These are phyloP conservation scores for Apiospora malaysiana DNA, from an alignment of 2,329 filamentous ascomycete species.

Conservation along the genomic window DNA sequence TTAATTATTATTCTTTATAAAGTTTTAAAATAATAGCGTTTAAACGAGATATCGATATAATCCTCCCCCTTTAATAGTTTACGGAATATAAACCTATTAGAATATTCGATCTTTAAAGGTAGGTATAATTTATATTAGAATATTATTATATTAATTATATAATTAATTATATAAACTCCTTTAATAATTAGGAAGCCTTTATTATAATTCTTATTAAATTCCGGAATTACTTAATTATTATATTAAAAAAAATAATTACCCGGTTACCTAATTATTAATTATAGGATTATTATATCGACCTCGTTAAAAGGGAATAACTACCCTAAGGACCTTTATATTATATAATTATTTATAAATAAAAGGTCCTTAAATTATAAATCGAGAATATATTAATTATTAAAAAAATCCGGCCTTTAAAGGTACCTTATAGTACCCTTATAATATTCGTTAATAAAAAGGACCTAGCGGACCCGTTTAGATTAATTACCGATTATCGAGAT, in stretches of 20 bases:
- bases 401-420: not conserved
- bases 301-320: not conserved
- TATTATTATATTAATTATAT: not conserved
- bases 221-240: not conserved
- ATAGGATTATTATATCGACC: not conserved
- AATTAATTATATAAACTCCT: no score
- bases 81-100: not conserved
- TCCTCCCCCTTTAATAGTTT: not conserved
- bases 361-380: not conserved
- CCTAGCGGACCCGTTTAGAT: not conserved
- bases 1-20: not conserved
- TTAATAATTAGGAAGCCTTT: no score
- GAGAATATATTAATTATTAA: not conserved
- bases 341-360: not conserved
- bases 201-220: not conserved
- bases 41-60: not conserved
- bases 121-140: not conserved
- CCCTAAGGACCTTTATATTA: not conserved
- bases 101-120: no score
- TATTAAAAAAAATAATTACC: not conserved
- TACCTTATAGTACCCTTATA: not conserved
- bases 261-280: not conserved
- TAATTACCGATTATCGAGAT: not conserved
- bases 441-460: not conserved
- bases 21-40: not conserved